A percentile compares a stretch with the other conserved stretches of the same genome.
Evolutionary conservation across 2,329 filamentous ascomycete genomes (phyloP).

Genomic region (Colletotrichum endophyticum): DNA sequence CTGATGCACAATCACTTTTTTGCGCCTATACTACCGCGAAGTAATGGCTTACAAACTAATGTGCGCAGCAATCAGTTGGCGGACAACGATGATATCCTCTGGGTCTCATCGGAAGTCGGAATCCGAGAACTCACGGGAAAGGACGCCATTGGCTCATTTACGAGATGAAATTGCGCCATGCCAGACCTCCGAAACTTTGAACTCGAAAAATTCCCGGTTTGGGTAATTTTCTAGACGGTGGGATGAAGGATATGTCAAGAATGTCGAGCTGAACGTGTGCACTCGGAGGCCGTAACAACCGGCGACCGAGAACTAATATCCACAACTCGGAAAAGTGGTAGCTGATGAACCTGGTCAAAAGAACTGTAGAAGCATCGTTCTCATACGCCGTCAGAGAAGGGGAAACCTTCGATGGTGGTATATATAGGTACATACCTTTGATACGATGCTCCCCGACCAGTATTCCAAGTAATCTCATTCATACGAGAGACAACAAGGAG

Average conservation of each 20-base stretch:
- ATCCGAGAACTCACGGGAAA: background rate
- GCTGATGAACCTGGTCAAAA: background rate
- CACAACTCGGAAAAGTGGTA: background rate
- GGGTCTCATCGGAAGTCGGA: background rate
- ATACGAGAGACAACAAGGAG: background rate
- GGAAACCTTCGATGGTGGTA: background rate
- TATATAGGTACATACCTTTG: background rate
- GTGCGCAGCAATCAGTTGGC: background rate
- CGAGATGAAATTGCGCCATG: background rate
- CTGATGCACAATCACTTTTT: background rate
- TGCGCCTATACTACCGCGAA: background rate
- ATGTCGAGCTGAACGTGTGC: background rate
- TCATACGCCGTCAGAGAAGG: background rate
- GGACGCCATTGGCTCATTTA: background rate
- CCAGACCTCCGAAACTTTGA: background rate
- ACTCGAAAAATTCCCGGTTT: background rate
- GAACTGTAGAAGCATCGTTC: background rate
- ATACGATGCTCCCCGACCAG: background rate
- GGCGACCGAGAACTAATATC: background rate
- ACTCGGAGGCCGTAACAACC: background rate
- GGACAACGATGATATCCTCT: fast-evolving
- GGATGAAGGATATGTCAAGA: background rate
- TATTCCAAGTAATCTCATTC: background rate
- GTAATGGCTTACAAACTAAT: background rate
- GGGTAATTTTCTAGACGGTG: background rate